Evolutionary conservation across 257 asterid genomes (phyloP).

Genomic region (Catharanthus roseus): DNA sequence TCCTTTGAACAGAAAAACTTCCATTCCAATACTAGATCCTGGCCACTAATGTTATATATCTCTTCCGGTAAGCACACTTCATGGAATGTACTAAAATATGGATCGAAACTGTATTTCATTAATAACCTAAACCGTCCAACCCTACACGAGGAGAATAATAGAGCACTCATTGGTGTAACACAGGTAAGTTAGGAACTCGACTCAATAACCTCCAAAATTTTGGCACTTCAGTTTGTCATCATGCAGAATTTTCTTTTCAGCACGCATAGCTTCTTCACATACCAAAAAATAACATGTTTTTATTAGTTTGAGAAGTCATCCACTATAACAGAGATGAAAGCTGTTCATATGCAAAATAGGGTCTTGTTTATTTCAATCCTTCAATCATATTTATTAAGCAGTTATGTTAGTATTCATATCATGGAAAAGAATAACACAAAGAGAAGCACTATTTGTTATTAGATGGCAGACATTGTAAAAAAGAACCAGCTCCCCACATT

Average conservation of each 20-base stretch:
- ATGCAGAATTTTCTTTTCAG: not conserved
- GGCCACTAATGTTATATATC: not conserved
- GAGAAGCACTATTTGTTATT: not conserved
- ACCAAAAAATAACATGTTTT: not conserved
- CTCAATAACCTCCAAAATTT: not conserved
- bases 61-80: not conserved
- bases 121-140: not conserved
- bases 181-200: not conserved
- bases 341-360: not conserved
- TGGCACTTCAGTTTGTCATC: not conserved
- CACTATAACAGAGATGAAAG: not conserved
- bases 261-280: not conserved
- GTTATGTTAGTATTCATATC: not conserved
- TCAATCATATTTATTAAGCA: not conserved
- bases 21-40: not conserved
- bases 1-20: not conserved
- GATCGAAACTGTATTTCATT: not conserved
- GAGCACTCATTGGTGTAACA: not conserved
- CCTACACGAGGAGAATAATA: not conserved
- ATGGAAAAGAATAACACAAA: not conserved
- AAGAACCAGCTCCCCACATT: conserved; percentile 1
- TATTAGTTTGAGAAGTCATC: not conserved
- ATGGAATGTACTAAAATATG: not conserved
- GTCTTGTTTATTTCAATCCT: not conserved
- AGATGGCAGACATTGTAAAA: not conserved